These are phyloP conservation scores for Amaranthus palmeri DNA, from an alignment of 148 eudicot genomes.

Conservation along the genomic window DNA sequence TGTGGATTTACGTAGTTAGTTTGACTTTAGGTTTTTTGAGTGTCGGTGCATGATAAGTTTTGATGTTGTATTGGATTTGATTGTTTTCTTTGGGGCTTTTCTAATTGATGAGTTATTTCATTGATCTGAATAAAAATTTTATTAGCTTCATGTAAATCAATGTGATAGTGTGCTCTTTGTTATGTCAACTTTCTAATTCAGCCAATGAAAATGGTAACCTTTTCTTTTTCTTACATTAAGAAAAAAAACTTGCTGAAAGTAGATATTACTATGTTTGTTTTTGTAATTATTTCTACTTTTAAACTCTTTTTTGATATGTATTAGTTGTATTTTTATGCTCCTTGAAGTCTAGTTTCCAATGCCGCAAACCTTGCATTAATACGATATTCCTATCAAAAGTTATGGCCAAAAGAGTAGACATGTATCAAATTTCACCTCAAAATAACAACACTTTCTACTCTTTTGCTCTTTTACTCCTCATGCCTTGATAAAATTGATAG, in stretches of 20 bases:
- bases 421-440: too few species aligned
- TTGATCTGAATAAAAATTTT: constrained; percentile 12
- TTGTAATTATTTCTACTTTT: not conserved
- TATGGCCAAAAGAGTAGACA: too few species aligned
- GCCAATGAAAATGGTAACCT: not conserved
- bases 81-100: not conserved
- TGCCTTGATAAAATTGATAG: too few species aligned
- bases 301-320: not conserved
- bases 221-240: not conserved
- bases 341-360: too few species aligned
- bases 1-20: not conserved
- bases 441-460: too few species aligned
- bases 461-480: too few species aligned
- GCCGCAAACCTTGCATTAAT: too few species aligned
- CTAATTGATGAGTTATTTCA: not conserved
- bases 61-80: not conserved
- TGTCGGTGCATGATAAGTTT: constrained; percentile 3
- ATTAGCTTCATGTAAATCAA: constrained; percentile 4
- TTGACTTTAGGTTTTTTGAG: not conserved
- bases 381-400: too few species aligned
- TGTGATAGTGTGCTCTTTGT: too few species aligned
- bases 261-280: not conserved
- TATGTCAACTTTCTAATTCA: not conserved
- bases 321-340: not conserved
- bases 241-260: not conserved